phyloP scores from a whole-genome alignment of 192 early-diverging fungal genomes.

The Coemansia sp. region DNA sequence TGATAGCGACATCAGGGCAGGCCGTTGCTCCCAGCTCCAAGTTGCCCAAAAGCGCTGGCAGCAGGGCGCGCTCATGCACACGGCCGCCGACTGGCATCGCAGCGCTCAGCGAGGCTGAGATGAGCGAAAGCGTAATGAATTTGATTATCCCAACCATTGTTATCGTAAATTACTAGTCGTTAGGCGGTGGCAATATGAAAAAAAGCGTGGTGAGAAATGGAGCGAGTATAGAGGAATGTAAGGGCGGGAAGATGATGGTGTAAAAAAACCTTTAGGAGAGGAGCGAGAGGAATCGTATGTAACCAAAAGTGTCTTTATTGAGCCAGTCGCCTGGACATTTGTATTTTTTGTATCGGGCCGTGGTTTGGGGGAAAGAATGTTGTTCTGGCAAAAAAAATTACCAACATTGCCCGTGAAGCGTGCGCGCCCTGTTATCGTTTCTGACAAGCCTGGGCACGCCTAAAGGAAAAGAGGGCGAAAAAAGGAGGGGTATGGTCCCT shows the following conservation, averaged over 20 bases:
- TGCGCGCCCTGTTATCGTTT: not conserved
- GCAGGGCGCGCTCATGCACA: slow-evolving; percentile 29
- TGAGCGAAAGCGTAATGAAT: slow-evolving; percentile 15
- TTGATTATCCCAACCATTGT: slow-evolving; percentile 34
- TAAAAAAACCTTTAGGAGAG: too few relatives aligned
- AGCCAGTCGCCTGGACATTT: not conserved
- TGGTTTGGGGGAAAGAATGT: not conserved
- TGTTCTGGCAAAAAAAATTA: not conserved
- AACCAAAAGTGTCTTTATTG: not conserved
- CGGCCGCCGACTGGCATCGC: slow-evolving; percentile 8
- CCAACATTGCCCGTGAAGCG: not conserved
- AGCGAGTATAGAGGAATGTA: too few relatives aligned
- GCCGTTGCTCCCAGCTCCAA: slow-evolving; percentile 34
- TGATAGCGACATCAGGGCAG: slow-evolving; percentile 42
- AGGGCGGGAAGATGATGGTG: too few relatives aligned
- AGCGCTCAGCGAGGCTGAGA: slow-evolving; percentile 10
- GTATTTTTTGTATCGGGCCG: not conserved
- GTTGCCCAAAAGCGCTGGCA: slow-evolving; percentile 51
- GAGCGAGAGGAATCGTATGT: not conserved
- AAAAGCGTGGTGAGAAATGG: not conserved
- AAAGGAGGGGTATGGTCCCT: not conserved
- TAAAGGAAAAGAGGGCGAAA: not conserved
- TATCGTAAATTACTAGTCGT: not conserved
- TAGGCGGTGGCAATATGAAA: not conserved
- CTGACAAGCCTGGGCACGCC: not conserved